phyloP scores from a whole-genome alignment of 1,284 basidiomycete species.

The Stygiomarasmius scandens region DNA sequence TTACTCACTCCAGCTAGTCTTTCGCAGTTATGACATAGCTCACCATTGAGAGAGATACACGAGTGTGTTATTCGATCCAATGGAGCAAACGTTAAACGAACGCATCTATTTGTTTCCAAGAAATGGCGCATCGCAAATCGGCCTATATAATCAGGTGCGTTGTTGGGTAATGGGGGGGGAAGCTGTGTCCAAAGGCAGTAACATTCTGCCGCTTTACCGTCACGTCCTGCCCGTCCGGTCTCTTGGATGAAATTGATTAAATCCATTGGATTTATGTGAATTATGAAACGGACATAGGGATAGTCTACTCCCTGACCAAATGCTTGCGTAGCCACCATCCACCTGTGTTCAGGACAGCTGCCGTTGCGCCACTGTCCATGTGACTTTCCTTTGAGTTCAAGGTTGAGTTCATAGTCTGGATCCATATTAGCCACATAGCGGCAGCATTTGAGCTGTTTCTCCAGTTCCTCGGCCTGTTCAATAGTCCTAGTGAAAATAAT shows the following conservation, averaged over 20 bases:
- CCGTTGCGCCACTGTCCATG: slow-evolving; percentile 6
- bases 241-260: slow-evolving; percentile 12
- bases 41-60: slow-evolving; percentile 8
- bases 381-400: not conserved
- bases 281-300: slow-evolving; percentile 4
- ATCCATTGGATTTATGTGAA: slow-evolving; percentile 6
- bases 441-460: not conserved
- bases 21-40: slow-evolving; percentile 12
- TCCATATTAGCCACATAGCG: slow-evolving; percentile 1
- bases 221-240: slow-evolving; percentile 7
- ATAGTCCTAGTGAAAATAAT: slow-evolving; percentile 11
- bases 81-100: slow-evolving; percentile 3
- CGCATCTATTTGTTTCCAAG: not conserved
- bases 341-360: not conserved
- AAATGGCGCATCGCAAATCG: not conserved
- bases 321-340: slow-evolving; percentile 14
- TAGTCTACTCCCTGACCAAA: slow-evolving; percentile 18
- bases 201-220: not conserved
- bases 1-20: not conserved
- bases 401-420: not conserved
- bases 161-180: not conserved
- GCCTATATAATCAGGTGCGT: slow-evolving; percentile 4
- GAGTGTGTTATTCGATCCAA: slow-evolving; percentile 6
- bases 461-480: not conserved
- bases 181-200: not conserved